Evolutionary conservation across 2,329 filamentous ascomycete genomes (phyloP).

Genomic region (Chrysosporium keratinophilum): DNA sequence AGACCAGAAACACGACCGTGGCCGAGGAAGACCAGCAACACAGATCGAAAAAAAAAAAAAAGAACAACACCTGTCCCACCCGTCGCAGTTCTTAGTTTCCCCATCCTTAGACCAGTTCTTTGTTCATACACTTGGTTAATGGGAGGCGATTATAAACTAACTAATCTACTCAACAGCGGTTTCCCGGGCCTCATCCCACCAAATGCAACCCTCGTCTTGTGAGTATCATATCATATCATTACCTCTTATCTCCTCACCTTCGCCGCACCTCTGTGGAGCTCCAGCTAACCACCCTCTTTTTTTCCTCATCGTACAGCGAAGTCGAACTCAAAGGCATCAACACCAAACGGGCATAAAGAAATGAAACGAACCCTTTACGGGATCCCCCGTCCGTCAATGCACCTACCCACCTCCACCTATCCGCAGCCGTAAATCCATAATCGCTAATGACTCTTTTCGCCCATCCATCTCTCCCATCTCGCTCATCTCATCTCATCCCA

Average conservation of each 20-base stretch:
- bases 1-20: neutral
- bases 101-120: neutral
- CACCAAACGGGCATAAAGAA: constrained; percentile 34
- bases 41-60: neutral
- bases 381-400: neutral
- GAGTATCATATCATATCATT: constrained; percentile 32
- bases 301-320: constrained; percentile 41
- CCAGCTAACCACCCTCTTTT: constrained; percentile 1
- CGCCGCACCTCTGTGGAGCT: neutral
- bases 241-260: neutral
- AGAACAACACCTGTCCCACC: neutral
- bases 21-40: too few species aligned
- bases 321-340: constrained; percentile 58
- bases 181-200: constrained; percentile 69
- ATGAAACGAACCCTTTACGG: constrained; percentile 4
- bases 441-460: neutral
- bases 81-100: neutral
- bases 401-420: neutral
- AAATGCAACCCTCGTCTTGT: constrained; percentile 72
- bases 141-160: neutral
- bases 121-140: neutral
- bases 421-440: neutral
- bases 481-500: too few species aligned
- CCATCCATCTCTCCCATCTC: neutral
- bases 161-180: constrained; percentile 44